These are phyloP conservation scores for Pterothamnion heteromorphum DNA, from an alignment of 31 red algal species.

Conservation along the genomic window DNA sequence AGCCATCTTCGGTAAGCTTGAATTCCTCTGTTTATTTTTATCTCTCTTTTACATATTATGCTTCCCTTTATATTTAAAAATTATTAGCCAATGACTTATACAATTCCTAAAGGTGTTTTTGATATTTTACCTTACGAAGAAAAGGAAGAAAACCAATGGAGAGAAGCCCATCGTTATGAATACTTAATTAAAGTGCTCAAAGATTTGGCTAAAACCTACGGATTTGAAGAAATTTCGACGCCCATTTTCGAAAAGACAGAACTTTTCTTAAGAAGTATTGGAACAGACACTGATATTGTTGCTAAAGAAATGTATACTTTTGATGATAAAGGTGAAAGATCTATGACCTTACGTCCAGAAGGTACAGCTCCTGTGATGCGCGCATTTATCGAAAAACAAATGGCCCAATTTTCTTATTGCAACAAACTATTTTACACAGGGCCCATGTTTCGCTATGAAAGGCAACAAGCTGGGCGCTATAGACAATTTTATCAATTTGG, in stretches of 20 bases:
- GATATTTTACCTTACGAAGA: neutral
- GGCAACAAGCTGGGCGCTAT: slow-evolving; percentile 49
- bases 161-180: neutral
- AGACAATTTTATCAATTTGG: slow-evolving; percentile 69
- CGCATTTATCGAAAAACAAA: slow-evolving; percentile 27
- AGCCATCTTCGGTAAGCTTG: too few relatives aligned
- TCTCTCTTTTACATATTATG: too few relatives aligned
- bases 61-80: too few relatives aligned
- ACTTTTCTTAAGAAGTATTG: slow-evolving; percentile 45
- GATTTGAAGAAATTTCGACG: slow-evolving; percentile 31
- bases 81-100: too few relatives aligned
- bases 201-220: neutral
- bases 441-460: slow-evolving; percentile 65
- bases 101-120: neutral
- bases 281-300: slow-evolving; percentile 47
- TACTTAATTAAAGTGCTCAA: neutral
- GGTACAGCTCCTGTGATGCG: slow-evolving; percentile 58
- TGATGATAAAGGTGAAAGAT: neutral
- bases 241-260: slow-evolving; percentile 55
- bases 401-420: neutral
- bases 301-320: slow-evolving; percentile 50
- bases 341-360: slow-evolving; percentile 59
- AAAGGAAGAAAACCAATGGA: too few relatives aligned
- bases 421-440: slow-evolving; percentile 57
- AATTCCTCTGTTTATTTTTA: too few relatives aligned